phyloP scores from a whole-genome alignment of 2,329 filamentous ascomycete species.

The Xylaria sp. region DNA sequence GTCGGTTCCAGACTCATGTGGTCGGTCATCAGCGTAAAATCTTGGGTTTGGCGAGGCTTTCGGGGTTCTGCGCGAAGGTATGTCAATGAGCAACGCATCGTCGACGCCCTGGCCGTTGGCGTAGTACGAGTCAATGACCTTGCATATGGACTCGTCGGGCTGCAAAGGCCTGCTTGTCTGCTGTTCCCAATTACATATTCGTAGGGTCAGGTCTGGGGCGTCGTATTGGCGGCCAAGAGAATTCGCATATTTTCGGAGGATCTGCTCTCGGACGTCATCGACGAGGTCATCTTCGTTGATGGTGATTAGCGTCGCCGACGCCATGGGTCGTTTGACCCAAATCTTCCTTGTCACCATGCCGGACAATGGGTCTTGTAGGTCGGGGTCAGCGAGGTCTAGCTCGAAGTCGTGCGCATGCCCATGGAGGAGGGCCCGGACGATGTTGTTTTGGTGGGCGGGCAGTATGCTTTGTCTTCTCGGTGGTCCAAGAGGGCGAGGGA shows the following conservation, averaged over 20 bases:
- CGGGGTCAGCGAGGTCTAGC: constrained; percentile 50
- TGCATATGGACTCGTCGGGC: constrained; percentile 85
- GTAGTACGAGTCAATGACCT: constrained; percentile 83
- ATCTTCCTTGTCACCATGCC: constrained; percentile 80
- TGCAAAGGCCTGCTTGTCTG: constrained; percentile 75
- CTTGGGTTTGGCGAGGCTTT: constrained; percentile 74
- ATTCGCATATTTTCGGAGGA: constrained; percentile 93
- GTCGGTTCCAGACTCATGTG: constrained; percentile 51
- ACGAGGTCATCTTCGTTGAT: constrained; percentile 90
- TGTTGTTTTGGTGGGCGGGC: constrained; percentile 56
- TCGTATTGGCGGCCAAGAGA: constrained; percentile 90
- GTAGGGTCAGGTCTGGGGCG: constrained; percentile 85
- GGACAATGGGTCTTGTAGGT: constrained; percentile 54
- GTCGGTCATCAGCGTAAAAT: constrained; percentile 49
- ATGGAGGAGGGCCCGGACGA: constrained; percentile 66
- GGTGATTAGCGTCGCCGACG: constrained; percentile 86
- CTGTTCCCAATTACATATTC: constrained; percentile 78
- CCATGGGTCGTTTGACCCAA: constrained; percentile 90
- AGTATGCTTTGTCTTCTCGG: constrained; percentile 59
- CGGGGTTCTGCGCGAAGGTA: constrained; percentile 80
- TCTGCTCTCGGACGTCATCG: constrained; percentile 93
- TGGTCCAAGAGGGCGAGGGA: constrained; percentile 47
- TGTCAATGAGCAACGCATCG: constrained; percentile 91
- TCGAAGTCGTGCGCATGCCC: constrained; percentile 55
- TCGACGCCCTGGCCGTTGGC: constrained; percentile 88